These are phyloP conservation scores for Zymoseptoria pseudotritici DNA, from an alignment of 2,329 filamentous ascomycete genomes.

Conservation along the genomic window DNA sequence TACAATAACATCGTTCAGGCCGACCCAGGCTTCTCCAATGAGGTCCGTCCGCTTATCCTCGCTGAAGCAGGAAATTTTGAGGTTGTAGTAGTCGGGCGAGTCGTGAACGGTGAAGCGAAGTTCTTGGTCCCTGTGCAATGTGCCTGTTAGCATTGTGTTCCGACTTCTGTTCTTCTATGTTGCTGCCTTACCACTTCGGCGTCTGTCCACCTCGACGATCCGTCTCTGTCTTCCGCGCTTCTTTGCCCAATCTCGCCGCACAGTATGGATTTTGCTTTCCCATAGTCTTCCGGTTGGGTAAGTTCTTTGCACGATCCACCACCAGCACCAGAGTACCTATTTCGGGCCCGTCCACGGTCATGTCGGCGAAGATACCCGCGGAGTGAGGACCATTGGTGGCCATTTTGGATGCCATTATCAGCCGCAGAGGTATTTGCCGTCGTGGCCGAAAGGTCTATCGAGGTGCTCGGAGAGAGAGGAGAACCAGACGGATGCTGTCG, in stretches of 20 bases:
- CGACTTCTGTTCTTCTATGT: background rate
- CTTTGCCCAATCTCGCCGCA: constrained; percentile 85
- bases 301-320: constrained; percentile 90
- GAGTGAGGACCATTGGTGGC: constrained; percentile 60
- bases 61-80: constrained; percentile 95
- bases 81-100: constrained; percentile 88
- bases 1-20: constrained; percentile 71
- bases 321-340: constrained; percentile 91
- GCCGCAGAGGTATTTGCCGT: background rate
- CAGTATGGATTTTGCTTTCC: constrained; percentile 98
- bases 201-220: constrained; percentile 93
- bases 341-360: constrained; percentile 83
- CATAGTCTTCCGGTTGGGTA: constrained; percentile 94
- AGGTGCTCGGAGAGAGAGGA: background rate
- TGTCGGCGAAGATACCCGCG: constrained; percentile 88
- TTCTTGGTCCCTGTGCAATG: constrained; percentile 78
- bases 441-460: background rate
- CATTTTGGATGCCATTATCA: constrained; percentile 12
- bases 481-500: background rate
- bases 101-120: constrained; percentile 94
- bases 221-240: constrained; percentile 93
- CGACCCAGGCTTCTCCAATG: constrained; percentile 89
- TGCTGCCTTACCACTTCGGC: constrained; percentile 69
- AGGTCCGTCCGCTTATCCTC: constrained; percentile 97
- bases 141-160: constrained; percentile 9